A percentile compares a stretch with the other conserved stretches of the same genome.
These are phyloP conservation scores for Fonsecaea nubica DNA, from an alignment of 2,329 filamentous ascomycete species.

Conservation along the genomic window DNA sequence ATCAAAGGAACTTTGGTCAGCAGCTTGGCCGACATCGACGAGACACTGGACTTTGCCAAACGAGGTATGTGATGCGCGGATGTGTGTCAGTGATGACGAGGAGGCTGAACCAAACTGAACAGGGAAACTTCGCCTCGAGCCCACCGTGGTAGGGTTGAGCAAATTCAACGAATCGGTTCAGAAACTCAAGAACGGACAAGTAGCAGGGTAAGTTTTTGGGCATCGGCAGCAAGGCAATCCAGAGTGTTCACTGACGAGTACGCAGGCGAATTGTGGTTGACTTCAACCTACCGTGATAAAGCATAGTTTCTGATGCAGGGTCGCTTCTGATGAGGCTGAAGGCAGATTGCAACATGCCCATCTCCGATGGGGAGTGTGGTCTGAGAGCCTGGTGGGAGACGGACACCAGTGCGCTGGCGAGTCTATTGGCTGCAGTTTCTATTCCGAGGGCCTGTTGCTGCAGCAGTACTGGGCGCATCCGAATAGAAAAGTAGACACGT, in stretches of 20 bases:
- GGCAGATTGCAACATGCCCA: neutral
- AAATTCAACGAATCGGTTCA: slow-evolving; percentile 39
- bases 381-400: neutral
- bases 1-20: slow-evolving; percentile 35
- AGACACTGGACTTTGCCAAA: slow-evolving; percentile 36
- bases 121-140: slow-evolving; percentile 39
- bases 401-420: neutral
- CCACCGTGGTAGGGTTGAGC: slow-evolving; percentile 38
- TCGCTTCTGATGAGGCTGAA: neutral
- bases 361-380: neutral
- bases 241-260: slow-evolving; percentile 23
- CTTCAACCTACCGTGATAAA: slow-evolving; percentile 37
- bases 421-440: slow-evolving; percentile 2
- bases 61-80: slow-evolving; percentile 24
- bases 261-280: slow-evolving; percentile 39
- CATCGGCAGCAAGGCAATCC: neutral
- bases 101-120: neutral
- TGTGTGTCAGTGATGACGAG: neutral
- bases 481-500: neutral
- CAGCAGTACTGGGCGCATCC: slow-evolving; percentile 1
- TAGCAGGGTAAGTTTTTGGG: slow-evolving; percentile 36
- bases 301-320: neutral
- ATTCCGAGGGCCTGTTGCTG: slow-evolving; percentile 2
- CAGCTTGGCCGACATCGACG: slow-evolving; percentile 34
- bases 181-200: slow-evolving; percentile 40